phyloP scores from a whole-genome alignment of 2,329 filamentous ascomycete species.

The Penicillium vulpinum region DNA sequence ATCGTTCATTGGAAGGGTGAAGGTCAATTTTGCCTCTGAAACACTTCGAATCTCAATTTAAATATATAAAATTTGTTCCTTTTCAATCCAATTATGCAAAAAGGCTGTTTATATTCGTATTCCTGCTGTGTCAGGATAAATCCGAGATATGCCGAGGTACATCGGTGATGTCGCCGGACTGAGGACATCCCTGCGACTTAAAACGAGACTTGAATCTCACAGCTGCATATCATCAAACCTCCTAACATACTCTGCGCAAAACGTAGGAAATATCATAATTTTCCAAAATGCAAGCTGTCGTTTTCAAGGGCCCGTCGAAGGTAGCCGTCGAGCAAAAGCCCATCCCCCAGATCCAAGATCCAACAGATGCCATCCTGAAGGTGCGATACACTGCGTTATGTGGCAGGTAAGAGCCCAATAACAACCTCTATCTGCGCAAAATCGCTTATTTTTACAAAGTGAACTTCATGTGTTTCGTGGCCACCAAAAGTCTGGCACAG shows the following conservation, averaged over 20 bases:
- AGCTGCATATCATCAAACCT: background rate
- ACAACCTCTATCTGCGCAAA: background rate
- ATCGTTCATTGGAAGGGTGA: background rate
- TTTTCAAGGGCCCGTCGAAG: conserved; percentile 76
- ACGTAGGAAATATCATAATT: background rate
- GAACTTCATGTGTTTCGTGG: conserved; percentile 86
- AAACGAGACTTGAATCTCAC: background rate
- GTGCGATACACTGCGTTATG: conserved; percentile 80
- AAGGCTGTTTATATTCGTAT: background rate
- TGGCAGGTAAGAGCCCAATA: conserved; percentile 63
- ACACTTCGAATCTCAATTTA: background rate
- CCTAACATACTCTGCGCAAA: background rate
- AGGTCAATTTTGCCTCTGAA: background rate
- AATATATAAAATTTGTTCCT: too few species aligned
- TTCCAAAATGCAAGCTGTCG: conserved; percentile 73
- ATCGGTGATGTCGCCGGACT: background rate
- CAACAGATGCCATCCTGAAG: conserved; percentile 75
- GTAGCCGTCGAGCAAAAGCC: conserved; percentile 76
- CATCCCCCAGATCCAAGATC: conserved; percentile 61
- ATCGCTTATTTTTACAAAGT: conserved; percentile 26
- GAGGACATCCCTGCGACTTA: background rate
- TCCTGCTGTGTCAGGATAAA: background rate
- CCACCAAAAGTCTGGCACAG: conserved; percentile 67
- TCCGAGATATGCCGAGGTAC: background rate
- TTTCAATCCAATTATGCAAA: background rate